Percentiles rank a stretch among this genome's conserved stretches.
These are phyloP conservation scores for Mucor mucedo DNA, from an alignment of 371 early-diverging fungal species.

Conservation along the genomic window DNA sequence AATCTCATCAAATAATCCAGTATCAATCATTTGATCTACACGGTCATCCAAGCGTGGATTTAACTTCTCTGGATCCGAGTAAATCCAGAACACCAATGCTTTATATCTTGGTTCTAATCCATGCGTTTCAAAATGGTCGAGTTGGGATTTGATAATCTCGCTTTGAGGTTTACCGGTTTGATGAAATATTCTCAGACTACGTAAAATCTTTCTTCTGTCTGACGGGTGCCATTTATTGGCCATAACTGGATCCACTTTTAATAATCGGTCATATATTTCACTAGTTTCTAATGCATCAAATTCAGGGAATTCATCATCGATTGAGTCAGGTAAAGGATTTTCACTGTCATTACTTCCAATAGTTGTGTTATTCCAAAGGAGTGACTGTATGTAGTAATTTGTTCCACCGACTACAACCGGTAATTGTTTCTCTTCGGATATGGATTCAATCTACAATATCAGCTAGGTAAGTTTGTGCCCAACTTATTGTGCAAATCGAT, in stretches of 20 bases:
- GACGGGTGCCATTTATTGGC: conserved; percentile 92
- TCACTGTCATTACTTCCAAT: conserved; percentile 28
- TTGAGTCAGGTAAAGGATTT: conserved; percentile 18
- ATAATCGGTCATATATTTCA: conserved; percentile 64
- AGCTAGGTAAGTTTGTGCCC: neutral
- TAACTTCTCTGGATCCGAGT: conserved; percentile 70
- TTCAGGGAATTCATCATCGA: conserved; percentile 26
- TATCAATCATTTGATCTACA: conserved; percentile 86
- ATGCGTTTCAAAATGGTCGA: conserved; percentile 43
- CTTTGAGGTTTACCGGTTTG: conserved; percentile 79
- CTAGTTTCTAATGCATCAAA: conserved; percentile 48
- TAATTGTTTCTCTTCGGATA: conserved; percentile 68
- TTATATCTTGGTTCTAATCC: conserved; percentile 41
- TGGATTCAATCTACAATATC: conserved; percentile 68
- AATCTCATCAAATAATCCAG: conserved; percentile 86
- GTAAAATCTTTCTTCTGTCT: conserved; percentile 83
- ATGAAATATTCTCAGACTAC: conserved; percentile 82
- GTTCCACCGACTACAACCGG: conserved; percentile 97
- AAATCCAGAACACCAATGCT: conserved; percentile 87
- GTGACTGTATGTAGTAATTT: conserved; percentile 92
- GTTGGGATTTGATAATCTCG: conserved; percentile 68
- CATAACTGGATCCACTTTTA: conserved; percentile 84
- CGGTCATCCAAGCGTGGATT: conserved; percentile 82
- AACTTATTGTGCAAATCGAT: neutral
- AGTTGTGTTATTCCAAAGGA: conserved; percentile 81